phyloP scores from a whole-genome alignment of 176 grass and related monocot species.

The Triticum aestivum region DNA sequence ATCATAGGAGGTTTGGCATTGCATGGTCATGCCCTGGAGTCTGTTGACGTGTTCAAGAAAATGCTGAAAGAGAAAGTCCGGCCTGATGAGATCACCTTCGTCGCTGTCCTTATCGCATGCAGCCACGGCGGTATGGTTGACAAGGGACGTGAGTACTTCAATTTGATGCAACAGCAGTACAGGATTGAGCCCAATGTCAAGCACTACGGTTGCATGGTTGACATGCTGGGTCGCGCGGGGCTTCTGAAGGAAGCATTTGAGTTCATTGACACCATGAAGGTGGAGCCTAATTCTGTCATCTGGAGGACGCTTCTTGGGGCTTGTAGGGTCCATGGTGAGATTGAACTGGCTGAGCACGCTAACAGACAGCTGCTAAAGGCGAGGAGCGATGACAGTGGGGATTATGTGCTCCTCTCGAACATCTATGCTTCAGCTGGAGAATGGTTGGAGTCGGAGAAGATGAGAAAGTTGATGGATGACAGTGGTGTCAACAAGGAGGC shows the following conservation, averaged over 20 bases:
- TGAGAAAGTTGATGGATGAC: conserved; percentile 88
- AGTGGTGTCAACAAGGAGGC: conserved; percentile 74
- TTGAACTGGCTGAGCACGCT: conserved; percentile 56
- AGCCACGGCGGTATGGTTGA: conserved; percentile 72
- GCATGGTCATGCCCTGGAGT: conserved; percentile 56
- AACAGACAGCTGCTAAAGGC: conserved; percentile 54
- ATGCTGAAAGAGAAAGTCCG: conserved; percentile 62
- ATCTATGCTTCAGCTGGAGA: conserved; percentile 84
- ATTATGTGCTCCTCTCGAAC: conserved; percentile 82
- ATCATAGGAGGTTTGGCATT: conserved; percentile 73
- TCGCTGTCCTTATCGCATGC: conserved; percentile 71
- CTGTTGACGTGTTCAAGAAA: conserved; percentile 51
- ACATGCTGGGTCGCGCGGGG: conserved; percentile 77
- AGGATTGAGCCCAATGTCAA: conserved; percentile 73
- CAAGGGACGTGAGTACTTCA: conserved; percentile 62
- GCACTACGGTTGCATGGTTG: conserved; percentile 86
- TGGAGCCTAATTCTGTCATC: conserved; percentile 71
- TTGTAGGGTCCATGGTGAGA: conserved; percentile 78
- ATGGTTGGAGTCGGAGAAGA: conserved; percentile 61
- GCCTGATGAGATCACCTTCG: conserved; percentile 84
- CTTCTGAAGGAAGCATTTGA: conserved; percentile 81
- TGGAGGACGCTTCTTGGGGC: conserved; percentile 83
- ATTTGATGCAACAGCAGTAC: conserved; percentile 65
- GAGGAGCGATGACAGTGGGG: conserved; percentile 65
- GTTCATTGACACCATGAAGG: conserved; percentile 69